phyloP scores from a whole-genome alignment of 139 green algal species.

The Chlorokybus atmophyticus region DNA sequence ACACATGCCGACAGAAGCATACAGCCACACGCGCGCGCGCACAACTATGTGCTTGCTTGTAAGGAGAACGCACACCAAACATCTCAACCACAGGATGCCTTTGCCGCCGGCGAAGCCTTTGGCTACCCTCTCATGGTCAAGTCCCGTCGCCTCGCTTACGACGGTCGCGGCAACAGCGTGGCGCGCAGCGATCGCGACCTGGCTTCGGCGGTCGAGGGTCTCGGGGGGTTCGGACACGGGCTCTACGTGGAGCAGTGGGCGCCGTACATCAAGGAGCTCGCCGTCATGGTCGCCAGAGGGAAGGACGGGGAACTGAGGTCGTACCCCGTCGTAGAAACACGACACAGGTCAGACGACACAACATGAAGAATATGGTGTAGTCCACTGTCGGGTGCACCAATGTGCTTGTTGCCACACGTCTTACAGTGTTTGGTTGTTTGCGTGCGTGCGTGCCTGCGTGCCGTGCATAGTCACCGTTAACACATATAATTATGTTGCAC shows the following conservation, averaged over 20 bases:
- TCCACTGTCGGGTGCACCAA: too few species aligned
- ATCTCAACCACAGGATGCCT: too few species aligned
- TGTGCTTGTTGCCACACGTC: too few species aligned
- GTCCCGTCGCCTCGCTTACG: constrained; percentile 69
- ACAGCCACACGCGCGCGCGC: too few species aligned
- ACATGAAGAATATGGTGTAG: too few species aligned
- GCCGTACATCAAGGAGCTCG: constrained; percentile 62
- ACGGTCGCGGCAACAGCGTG: constrained; percentile 82
- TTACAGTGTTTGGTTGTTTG: too few species aligned
- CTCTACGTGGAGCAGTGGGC: constrained; percentile 91
- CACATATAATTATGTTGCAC: too few species aligned
- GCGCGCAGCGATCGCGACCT: constrained; percentile 42
- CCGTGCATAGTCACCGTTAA: too few species aligned
- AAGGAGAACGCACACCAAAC: too few species aligned
- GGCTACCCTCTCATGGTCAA: constrained; percentile 96
- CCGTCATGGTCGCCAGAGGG: constrained; percentile 54
- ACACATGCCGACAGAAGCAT: too few species aligned
- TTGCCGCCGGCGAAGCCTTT: constrained; percentile 36
- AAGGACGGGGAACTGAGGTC: constrained; percentile 37
- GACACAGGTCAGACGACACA: constrained; percentile 68
- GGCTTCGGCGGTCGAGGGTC: constrained; percentile 36
- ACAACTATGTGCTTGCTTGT: too few species aligned
- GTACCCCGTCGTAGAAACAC: constrained; percentile 86
- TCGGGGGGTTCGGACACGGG: constrained; percentile 37
- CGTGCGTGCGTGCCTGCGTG: too few species aligned